Percentiles rank a stretch among this genome's conserved stretches.
phyloP scores from a whole-genome alignment of 1,139 yeast species.

The Candida neerlandica region DNA sequence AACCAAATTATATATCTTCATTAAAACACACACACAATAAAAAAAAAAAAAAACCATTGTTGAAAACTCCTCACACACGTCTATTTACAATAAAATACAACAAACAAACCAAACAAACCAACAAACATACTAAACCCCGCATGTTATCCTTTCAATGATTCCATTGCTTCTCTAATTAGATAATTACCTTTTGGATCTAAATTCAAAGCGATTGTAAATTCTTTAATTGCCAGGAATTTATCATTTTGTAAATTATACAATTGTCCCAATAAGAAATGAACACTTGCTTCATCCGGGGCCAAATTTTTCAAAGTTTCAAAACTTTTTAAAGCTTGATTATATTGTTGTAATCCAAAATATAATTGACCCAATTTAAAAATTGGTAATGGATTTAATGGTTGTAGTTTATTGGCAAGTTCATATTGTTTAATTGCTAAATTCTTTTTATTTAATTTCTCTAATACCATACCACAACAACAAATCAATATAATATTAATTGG shows the following conservation, averaged over 20 bases:
- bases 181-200: conserved; percentile 94
- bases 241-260: conserved; percentile 77
- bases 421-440: conserved; percentile 81
- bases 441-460: conserved; percentile 72
- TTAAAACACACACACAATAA: no score
- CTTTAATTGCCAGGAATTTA: conserved; percentile 77
- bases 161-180: conserved; percentile 82
- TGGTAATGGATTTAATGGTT: conserved; percentile 85
- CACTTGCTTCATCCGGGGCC: conserved; percentile 95
- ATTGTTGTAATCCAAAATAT: conserved; percentile 70
- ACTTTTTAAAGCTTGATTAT: conserved; percentile 69
- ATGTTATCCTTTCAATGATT: conserved; percentile 37
- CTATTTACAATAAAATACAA: not conserved
- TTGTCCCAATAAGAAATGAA: conserved; percentile 87
- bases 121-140: not conserved
- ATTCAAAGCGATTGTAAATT: conserved; percentile 86
- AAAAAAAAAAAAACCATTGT: no score
- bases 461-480: conserved; percentile 93
- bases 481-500: conserved; percentile 88
- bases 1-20: no score
- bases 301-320: conserved; percentile 70
- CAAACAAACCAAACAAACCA: not conserved
- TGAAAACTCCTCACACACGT: no score
- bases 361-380: conserved; percentile 88
- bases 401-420: conserved; percentile 79